Conservation (phyloP, 441 rosid species). For the Mallotus repandus region DNA sequence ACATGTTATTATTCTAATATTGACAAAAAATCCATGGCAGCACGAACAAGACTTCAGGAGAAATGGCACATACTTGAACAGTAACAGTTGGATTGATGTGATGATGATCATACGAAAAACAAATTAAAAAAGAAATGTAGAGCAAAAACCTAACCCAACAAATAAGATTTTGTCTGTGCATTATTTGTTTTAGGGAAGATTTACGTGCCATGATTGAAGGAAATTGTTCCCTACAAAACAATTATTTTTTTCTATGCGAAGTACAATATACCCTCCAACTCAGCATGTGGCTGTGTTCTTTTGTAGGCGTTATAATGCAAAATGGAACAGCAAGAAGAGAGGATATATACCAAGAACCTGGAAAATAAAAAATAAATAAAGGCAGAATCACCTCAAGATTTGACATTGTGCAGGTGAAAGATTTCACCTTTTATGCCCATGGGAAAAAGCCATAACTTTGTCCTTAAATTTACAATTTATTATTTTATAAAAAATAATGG, state of each 20-base stretch:
- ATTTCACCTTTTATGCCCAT: no score
- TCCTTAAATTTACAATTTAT: not conserved
- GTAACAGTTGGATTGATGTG: no score
- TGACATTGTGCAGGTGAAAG: no score
- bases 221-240: slow-evolving; percentile 16
- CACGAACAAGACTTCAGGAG: not conserved
- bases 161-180: slow-evolving; percentile 16
- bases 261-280: slow-evolving; percentile 1
- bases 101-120: no score
- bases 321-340: no score
- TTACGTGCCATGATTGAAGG: slow-evolving; percentile 11
- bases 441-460: no score
- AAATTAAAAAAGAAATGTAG: not conserved
- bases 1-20: not conserved
- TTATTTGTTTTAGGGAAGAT: slow-evolving; percentile 3
- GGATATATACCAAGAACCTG: no score
- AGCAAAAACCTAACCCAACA: not conserved
- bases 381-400: no score
- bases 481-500: no score
- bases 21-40: slow-evolving; percentile 9
- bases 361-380: no score
- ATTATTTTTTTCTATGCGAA: slow-evolving; percentile 7
- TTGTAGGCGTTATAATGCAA: not conserved
- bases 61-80: no score
- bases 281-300: slow-evolving; percentile 19